Evolutionary conservation across 768 basidiomycete species (phyloP), one percentile per base, ranked within the genome.

Genomic region (Trametes elegans): DNA sequence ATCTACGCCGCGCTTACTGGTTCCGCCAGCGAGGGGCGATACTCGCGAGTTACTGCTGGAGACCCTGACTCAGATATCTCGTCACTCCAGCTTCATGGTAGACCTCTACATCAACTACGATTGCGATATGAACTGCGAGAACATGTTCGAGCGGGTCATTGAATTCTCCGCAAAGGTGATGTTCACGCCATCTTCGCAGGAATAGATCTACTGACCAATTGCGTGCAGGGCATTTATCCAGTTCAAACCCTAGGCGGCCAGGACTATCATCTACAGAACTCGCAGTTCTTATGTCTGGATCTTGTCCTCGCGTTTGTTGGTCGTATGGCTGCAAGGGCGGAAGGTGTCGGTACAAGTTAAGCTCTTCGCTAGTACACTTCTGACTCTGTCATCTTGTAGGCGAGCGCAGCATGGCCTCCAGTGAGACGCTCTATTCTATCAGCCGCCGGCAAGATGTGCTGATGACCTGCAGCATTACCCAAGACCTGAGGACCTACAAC

Each of bases 21-120:
- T 87, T 24, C 74, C 85, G 34, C 93, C 92, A 4, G 93, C 92
- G 1, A 82, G 87, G 11, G 90, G 88, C 27, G 92, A 94, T 71
- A 91, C 87, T 8, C 82, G 93, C 21, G 91, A 96, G 65, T 74
- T 98, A 52, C 85, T 98, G 64, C 74, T 99, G 55, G 96, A 98
- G 70, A 89, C 89, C 5, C 74, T 98, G 23, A 81, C 80, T 49
- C 87, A 90, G 49, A 81, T 95, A 39, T 87, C 90, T 14, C 78
- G 88, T 3, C 84, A 89, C 63, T 83, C 90, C 2, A 90, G 87
- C 66, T 95, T 96, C 74, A 93, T 97, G 89, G 91, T 96, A 41
- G 93, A 98, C 64, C 75, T 97, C 13, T 99, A 93, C 74, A 80
- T 85, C 50, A 99, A 98, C 69, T 99, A 98, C 70, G 97, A 99